Percentiles rank a stretch among this genome's conserved stretches.
phyloP scores from a whole-genome alignment of 2,329 filamentous ascomycete genomes.

The Pseudogymnoascus sp. region DNA sequence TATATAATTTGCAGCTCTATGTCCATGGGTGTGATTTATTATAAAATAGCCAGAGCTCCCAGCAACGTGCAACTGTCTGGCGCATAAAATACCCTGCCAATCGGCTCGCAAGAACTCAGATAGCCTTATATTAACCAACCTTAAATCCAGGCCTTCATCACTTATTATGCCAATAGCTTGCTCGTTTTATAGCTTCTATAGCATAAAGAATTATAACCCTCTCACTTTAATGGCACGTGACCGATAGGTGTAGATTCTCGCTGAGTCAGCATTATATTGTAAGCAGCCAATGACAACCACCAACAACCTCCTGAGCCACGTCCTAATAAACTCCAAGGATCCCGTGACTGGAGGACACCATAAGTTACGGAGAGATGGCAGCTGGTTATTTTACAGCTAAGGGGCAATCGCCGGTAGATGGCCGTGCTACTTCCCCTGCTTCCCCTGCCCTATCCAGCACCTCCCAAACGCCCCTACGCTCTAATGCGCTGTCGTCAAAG shows the following conservation, averaged over 20 bases:
- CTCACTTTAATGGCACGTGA: background rate
- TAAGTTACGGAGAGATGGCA: constrained; percentile 19
- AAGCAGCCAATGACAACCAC: background rate
- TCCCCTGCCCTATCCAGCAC: constrained; percentile 20
- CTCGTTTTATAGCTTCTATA: background rate
- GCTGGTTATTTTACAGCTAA: constrained; percentile 23
- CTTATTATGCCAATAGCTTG: background rate
- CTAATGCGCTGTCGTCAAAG: constrained; percentile 67
- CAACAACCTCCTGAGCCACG: constrained; percentile 1
- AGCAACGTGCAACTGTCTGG: background rate
- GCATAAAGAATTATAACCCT: background rate
- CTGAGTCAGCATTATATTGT: constrained; percentile 2
- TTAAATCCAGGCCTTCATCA: background rate
- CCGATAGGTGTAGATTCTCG: too few species aligned
- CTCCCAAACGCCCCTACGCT: constrained; percentile 25
- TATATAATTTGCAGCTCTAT: background rate
- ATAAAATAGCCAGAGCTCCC: background rate
- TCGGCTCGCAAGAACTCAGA: background rate
- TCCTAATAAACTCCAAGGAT: background rate
- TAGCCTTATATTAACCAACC: background rate
- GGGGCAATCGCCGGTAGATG: constrained; percentile 21
- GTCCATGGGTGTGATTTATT: background rate
- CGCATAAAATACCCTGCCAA: background rate
- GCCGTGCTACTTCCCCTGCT: constrained; percentile 21
- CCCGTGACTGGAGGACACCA: background rate